Percentiles rank a stretch among this genome's conserved stretches.
phyloP scores from a whole-genome alignment of 1,284 basidiomycete species.

The Erythrobasidium hasegawianum region DNA sequence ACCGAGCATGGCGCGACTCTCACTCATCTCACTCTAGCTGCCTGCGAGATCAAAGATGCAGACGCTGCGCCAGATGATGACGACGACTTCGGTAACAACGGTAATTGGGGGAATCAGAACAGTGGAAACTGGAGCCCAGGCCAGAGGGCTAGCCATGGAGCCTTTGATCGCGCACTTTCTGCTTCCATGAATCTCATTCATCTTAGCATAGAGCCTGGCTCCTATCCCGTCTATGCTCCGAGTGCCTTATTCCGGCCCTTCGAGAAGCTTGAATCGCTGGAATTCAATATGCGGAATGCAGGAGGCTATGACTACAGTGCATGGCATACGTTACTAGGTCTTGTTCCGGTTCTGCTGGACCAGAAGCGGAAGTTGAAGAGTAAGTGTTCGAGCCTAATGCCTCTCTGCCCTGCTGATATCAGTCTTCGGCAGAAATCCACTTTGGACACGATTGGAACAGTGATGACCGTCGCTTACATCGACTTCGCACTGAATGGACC shows the following conservation, averaged over 20 bases:
- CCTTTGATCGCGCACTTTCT: slow-evolving; percentile 22
- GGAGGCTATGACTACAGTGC: slow-evolving; percentile 12
- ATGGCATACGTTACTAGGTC: slow-evolving; percentile 15
- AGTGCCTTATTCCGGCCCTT: slow-evolving; percentile 17
- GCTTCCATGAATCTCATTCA: slow-evolving; percentile 15
- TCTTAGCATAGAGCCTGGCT: slow-evolving; percentile 23
- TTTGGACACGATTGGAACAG: slow-evolving; percentile 31
- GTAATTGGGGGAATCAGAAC: background rate
- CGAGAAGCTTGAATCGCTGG: slow-evolving; percentile 18
- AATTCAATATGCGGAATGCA: slow-evolving; percentile 28
- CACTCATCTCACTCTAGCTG: slow-evolving; percentile 3
- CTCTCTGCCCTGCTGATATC: background rate
- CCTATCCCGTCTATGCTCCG: slow-evolving; percentile 18
- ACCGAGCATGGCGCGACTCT: slow-evolving; percentile 23
- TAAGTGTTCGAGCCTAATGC: slow-evolving; percentile 3
- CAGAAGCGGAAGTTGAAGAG: slow-evolving; percentile 33
- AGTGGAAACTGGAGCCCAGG: slow-evolving; percentile 13
- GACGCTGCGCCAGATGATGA: background rate
- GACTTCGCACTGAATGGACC: background rate
- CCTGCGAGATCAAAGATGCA: slow-evolving; percentile 14
- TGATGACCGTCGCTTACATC: background rate
- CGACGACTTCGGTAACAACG: slow-evolving; percentile 3
- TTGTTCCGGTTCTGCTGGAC: slow-evolving; percentile 17
- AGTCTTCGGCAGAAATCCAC: slow-evolving; percentile 22
- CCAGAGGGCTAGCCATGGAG: slow-evolving; percentile 1